Evolutionary conservation across 2,329 filamentous ascomycete species (phyloP).

Genomic region (Verticillium tricorpus): DNA sequence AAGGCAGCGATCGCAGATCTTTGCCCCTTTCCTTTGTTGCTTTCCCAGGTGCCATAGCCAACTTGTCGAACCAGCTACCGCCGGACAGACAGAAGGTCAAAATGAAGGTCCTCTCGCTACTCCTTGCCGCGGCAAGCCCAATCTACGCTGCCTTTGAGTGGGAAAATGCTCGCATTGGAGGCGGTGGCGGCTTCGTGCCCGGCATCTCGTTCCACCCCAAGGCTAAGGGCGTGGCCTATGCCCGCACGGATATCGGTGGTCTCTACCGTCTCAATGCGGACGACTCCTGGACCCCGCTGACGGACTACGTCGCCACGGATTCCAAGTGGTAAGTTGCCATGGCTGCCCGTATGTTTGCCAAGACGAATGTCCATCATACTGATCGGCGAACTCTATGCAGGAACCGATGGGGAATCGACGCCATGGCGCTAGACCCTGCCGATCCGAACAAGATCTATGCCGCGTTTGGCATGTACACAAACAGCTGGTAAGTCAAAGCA

Average conservation of each 20-base stretch:
- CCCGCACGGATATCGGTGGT: slow-evolving; percentile 53
- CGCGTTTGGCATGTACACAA: slow-evolving; percentile 56
- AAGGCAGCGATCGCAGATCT: neutral
- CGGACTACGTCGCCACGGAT: slow-evolving; percentile 38
- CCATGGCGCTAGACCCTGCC: slow-evolving; percentile 50
- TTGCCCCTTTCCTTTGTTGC: neutral
- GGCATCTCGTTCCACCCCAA: slow-evolving; percentile 54
- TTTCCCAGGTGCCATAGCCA: neutral
- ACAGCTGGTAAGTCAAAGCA: slow-evolving; percentile 36
- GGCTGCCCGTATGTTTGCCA: neutral
- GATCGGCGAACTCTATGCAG: slow-evolving; percentile 20
- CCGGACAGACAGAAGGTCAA: neutral
- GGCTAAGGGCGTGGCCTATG: slow-evolving; percentile 46
- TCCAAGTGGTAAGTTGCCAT: slow-evolving; percentile 34
- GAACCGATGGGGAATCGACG: slow-evolving; percentile 54
- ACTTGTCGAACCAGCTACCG: neutral
- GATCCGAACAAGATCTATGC: slow-evolving; percentile 48
- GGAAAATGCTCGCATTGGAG: slow-evolving; percentile 48
- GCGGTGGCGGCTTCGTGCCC: slow-evolving; percentile 52
- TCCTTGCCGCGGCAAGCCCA: slow-evolving; percentile 15
- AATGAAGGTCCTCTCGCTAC: slow-evolving; percentile 10
- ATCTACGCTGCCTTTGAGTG: slow-evolving; percentile 32
- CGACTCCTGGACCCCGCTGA: slow-evolving; percentile 51
- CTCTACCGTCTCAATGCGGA: slow-evolving; percentile 50
- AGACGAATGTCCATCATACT: neutral